These are phyloP conservation scores for Chalciporus sp. DNA, from an alignment of 1,284 basidiomycete genomes.

Conservation along the genomic window DNA sequence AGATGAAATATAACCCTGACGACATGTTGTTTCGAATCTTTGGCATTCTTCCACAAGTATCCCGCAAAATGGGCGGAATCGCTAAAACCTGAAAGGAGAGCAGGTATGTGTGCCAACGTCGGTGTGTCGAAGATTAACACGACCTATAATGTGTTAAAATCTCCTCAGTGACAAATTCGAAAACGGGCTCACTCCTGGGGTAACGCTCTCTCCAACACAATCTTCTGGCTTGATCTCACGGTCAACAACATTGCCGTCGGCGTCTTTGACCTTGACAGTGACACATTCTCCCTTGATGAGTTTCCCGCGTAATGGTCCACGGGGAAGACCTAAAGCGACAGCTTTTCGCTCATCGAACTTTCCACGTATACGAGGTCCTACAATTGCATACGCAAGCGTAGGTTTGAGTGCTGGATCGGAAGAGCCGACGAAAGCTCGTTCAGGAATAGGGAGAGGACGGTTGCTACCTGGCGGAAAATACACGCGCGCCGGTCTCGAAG, in stretches of 20 bases:
- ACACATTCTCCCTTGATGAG: constrained; percentile 59
- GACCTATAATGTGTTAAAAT: constrained; percentile 40
- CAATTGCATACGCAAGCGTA: constrained; percentile 69
- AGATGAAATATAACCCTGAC: constrained; percentile 70
- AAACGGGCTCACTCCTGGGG: constrained; percentile 44
- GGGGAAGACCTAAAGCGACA: constrained; percentile 62
- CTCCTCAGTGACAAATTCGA: neutral
- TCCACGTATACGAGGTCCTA: constrained; percentile 81
- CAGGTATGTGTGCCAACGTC: constrained; percentile 58
- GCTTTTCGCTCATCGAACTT: constrained; percentile 82
- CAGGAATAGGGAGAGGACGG: constrained; percentile 24
- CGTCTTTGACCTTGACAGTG: constrained; percentile 52
- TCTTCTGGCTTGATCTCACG: constrained; percentile 61
- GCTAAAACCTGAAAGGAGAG: constrained; percentile 57
- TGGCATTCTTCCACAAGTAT: constrained; percentile 48
- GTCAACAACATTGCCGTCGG: constrained; percentile 36
- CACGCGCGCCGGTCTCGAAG: constrained; percentile 10
- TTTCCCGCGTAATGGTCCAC: constrained; percentile 51
- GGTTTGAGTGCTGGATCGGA: constrained; percentile 35
- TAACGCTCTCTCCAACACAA: constrained; percentile 53
- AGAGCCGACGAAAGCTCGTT: constrained; percentile 22
- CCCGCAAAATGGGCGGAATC: constrained; percentile 50
- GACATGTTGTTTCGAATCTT: constrained; percentile 43
- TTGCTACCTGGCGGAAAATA: constrained; percentile 19
- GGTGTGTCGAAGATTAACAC: constrained; percentile 67